Percentiles rank a stretch among this genome's conserved stretches.
Evolutionary conservation across 148 eudicot genomes (phyloP).

Genomic region (Camellia lanceoleosa): DNA sequence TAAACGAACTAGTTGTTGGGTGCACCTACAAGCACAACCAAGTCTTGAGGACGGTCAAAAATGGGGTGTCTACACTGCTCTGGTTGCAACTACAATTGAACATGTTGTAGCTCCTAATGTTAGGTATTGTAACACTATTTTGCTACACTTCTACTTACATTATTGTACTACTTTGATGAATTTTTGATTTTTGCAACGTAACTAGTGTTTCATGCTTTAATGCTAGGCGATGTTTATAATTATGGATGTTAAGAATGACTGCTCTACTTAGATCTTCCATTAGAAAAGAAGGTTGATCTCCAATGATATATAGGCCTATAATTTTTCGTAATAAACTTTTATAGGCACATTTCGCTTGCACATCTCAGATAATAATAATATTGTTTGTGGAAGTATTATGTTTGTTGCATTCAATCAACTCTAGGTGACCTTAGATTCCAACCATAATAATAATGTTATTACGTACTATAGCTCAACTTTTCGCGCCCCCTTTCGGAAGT

Average conservation of each 20-base stretch:
- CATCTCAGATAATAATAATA: conserved; percentile 1
- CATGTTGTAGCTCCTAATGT: conserved; percentile 98
- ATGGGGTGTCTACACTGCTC: no score
- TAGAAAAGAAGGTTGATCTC: not conserved
- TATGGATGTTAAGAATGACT: not conserved
- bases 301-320: not conserved
- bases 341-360: not conserved
- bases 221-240: not conserved
- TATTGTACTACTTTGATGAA: not conserved
- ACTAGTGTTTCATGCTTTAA: not conserved
- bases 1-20: no score
- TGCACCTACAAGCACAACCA: no score
- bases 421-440: not conserved
- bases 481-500: not conserved
- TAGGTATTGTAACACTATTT: conserved; percentile 45
- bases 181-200: not conserved
- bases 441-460: not conserved
- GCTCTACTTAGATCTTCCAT: not conserved
- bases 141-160: not conserved
- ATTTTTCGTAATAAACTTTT: not conserved
- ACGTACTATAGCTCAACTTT: not conserved
- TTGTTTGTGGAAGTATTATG: not conserved
- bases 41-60: no score
- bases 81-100: conserved; percentile 83
- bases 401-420: conserved; percentile 4